Evolutionary conservation across 2,329 filamentous ascomycete species (phyloP).

Genomic region (Penicillium sp.): DNA sequence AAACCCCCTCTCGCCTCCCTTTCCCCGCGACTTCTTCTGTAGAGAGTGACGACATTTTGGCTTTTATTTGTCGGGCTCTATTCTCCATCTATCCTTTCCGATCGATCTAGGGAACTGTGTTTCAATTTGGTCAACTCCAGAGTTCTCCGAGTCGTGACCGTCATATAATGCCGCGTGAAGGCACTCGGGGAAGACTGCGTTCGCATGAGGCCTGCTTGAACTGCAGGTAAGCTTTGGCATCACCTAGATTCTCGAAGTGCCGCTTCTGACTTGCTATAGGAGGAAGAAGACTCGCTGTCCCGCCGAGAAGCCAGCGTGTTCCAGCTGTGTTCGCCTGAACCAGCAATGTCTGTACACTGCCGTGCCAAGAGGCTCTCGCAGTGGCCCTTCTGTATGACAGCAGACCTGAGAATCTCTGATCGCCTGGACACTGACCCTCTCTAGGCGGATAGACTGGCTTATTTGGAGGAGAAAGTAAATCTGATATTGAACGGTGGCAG

Average conservation of each 20-base stretch:
- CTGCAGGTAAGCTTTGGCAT: conserved; percentile 46
- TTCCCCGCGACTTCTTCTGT: not conserved
- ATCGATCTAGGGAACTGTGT: not conserved
- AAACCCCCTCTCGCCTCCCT: not conserved
- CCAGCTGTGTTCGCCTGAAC: conserved; percentile 53
- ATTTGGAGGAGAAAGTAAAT: conserved; percentile 56
- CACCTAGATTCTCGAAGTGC: not conserved
- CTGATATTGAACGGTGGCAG: conserved; percentile 50
- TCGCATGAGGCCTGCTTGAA: conserved; percentile 45
- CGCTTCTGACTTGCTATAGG: conserved; percentile 31
- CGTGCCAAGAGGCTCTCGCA: conserved; percentile 39
- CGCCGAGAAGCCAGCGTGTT: conserved; percentile 55
- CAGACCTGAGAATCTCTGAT: not conserved
- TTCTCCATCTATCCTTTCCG: not conserved
- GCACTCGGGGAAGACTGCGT: conserved; percentile 34
- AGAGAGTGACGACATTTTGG: not conserved
- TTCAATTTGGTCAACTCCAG: not conserved
- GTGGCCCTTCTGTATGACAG: conserved; percentile 48
- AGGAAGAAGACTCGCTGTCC: conserved; percentile 57
- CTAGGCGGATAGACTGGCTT: conserved; percentile 56
- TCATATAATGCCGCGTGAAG: conserved; percentile 33
- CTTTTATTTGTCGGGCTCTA: not conserved
- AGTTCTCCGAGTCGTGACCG: not conserved
- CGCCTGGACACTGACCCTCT: conserved; percentile 2
- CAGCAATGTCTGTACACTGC: conserved; percentile 52